These are phyloP conservation scores for Penicillium coffeae DNA, from an alignment of 495 filamentous ascomycete genomes.

Conservation along the genomic window DNA sequence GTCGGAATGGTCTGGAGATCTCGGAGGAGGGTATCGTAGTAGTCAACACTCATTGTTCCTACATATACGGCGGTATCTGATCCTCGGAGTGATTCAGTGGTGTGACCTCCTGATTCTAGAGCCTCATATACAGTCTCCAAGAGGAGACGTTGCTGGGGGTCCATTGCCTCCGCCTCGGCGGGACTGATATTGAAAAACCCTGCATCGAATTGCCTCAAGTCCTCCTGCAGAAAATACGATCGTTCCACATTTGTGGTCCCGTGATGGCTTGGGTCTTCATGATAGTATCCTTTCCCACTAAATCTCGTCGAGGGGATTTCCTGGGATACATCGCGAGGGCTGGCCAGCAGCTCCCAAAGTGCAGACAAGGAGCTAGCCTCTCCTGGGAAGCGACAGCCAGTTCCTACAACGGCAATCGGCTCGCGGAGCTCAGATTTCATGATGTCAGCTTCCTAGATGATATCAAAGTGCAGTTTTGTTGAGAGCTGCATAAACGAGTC, in stretches of 20 bases:
- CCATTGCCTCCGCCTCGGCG: constrained; percentile 17
- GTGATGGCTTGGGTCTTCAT: constrained; percentile 13
- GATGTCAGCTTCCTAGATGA: too few species aligned
- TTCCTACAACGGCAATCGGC: constrained; percentile 3
- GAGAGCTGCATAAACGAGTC: too few species aligned
- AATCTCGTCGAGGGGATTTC: neutral
- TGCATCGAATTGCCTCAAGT: neutral
- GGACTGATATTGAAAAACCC: neutral
- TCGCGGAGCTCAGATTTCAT: too few species aligned
- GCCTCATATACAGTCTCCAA: constrained; percentile 28
- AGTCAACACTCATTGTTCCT: constrained; percentile 1
- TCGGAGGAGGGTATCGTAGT: neutral
- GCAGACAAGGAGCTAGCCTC: neutral
- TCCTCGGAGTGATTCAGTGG: neutral
- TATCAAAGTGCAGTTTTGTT: too few species aligned
- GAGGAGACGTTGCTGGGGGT: constrained; percentile 18
- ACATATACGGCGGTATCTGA: constrained; percentile 1
- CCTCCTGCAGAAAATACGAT: constrained; percentile 21
- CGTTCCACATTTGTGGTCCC: constrained; percentile 19
- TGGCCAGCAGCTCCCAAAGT: constrained; percentile 1
- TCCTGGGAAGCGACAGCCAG: constrained; percentile 3
- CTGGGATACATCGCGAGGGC: neutral
- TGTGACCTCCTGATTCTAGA: neutral
- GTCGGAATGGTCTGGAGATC: neutral
- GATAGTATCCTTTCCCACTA: constrained; percentile 7